Percentiles rank a stretch among this genome's conserved stretches.
Conservation (phyloP, 140 eudicot species). For the Ambrosia hybrid region DNA sequence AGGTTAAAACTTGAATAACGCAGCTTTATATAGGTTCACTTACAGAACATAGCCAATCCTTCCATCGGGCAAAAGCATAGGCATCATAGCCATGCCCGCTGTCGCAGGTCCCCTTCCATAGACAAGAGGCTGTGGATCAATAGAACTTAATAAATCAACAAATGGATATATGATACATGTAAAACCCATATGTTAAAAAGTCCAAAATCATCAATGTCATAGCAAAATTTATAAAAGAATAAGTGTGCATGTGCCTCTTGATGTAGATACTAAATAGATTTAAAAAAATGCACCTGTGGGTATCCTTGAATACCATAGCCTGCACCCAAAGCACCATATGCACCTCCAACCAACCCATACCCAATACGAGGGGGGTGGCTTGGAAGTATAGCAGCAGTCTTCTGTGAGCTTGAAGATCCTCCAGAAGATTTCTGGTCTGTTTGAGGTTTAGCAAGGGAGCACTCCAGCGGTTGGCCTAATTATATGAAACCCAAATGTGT, state of each 20-base stretch:
- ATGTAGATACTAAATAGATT: neutral
- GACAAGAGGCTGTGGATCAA: conserved; percentile 58
- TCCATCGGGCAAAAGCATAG: conserved; percentile 98
- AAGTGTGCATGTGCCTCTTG: neutral
- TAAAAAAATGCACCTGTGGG: conserved; percentile 43
- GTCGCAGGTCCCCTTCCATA: conserved; percentile 82
- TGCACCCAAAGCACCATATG: conserved; percentile 60
- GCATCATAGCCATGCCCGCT: conserved; percentile 95
- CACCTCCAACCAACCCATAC: conserved; percentile 60
- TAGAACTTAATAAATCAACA: neutral
- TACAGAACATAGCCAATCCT: conserved; percentile 94
- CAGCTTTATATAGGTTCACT: conserved; percentile 31
- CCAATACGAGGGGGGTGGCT: conserved; percentile 67
- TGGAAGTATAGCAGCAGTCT: conserved; percentile 65
- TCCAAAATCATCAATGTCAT: no score
- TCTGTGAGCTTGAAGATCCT: conserved; percentile 44
- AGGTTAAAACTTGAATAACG: no score
- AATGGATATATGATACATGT: neutral
- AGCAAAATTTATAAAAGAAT: neutral
- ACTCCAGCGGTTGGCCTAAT: conserved; percentile 80
- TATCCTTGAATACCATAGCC: conserved; percentile 65
- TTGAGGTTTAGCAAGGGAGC: conserved; percentile 99
- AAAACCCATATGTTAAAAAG: neutral
- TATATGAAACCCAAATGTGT: conserved; percentile 13
- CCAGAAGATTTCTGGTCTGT: conserved; percentile 76